These are phyloP conservation scores for Sugiyamaella neomexicana DNA, from an alignment of 1,139 yeast genomes.

Conservation along the genomic window DNA sequence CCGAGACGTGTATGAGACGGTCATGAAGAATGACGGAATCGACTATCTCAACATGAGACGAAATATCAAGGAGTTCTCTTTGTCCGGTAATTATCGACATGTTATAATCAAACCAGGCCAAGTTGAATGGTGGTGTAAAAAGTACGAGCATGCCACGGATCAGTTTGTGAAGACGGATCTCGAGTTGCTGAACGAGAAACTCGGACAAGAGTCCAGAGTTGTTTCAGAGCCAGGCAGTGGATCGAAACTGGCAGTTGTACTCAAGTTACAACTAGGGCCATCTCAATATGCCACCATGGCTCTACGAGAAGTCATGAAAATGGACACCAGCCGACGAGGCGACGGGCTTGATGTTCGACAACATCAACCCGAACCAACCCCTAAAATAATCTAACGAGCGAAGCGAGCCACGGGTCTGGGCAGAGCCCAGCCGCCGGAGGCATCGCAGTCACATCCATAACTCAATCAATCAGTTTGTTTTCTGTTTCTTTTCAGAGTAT, in stretches of 20 bases:
- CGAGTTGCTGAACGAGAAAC: slow-evolving; percentile 54
- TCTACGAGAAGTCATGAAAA: slow-evolving; percentile 82
- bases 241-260: slow-evolving; percentile 64
- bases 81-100: slow-evolving; percentile 86
- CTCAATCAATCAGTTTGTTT: too few species aligned
- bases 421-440: slow-evolving; percentile 16
- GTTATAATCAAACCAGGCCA: slow-evolving; percentile 67
- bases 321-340: slow-evolving; percentile 72
- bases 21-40: slow-evolving; percentile 78
- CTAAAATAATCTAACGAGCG: neutral
- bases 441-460: too few species aligned
- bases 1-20: slow-evolving; percentile 61
- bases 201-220: slow-evolving; percentile 28
- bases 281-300: slow-evolving; percentile 99
- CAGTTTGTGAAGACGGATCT: slow-evolving; percentile 81
- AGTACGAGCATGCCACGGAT: slow-evolving; percentile 61
- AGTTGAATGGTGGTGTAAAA: slow-evolving; percentile 62
- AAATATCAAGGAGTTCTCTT: slow-evolving; percentile 81
- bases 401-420: slow-evolving; percentile 13
- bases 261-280: slow-evolving; percentile 76
- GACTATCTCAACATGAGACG: slow-evolving; percentile 86
- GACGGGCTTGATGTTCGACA: slow-evolving; percentile 36
- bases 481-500: slow-evolving; percentile 17
- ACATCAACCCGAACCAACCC: too few species aligned
- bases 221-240: slow-evolving; percentile 45